Conservation (phyloP, 805 yeast species). For the Wickerhamiella parazyma region DNA sequence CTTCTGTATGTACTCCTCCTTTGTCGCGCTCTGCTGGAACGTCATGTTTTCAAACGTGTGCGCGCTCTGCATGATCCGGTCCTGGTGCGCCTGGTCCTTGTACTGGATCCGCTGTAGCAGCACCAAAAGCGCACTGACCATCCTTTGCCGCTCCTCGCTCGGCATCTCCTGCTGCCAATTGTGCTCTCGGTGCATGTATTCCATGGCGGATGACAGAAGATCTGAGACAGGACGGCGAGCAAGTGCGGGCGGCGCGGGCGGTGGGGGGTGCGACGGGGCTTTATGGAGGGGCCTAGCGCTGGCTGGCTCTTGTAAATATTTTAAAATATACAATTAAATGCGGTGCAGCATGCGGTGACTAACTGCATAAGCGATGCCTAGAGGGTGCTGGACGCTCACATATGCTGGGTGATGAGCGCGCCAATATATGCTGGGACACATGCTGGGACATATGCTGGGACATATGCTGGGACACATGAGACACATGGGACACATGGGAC, state of each 20-base stretch:
- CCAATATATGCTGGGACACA: no score
- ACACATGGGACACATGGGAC: no score
- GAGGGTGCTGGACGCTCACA: no score
- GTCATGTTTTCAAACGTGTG: conserved; percentile 23
- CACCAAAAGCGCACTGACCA: conserved; percentile 12
- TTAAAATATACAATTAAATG: no score
- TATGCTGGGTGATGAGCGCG: no score
- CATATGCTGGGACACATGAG: no score
- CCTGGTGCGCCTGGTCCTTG: conserved; percentile 21
- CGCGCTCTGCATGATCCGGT: conserved; percentile 23
- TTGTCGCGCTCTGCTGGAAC: conserved; percentile 21
- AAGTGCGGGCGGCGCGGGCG: neutral
- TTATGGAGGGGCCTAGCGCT: no score
- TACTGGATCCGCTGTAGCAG: conserved; percentile 16
- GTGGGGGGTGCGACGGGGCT: no score
- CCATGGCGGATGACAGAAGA: conserved; percentile 6
- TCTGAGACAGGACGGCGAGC: neutral
- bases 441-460: no score
- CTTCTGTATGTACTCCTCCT: conserved; percentile 19
- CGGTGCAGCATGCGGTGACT: no score
- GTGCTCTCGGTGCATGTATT: conserved; percentile 8
- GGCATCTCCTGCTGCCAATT: conserved; percentile 16
- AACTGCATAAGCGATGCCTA: no score
- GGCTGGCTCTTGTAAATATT: no score
- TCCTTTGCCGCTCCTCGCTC: conserved; percentile 16